Base-by-base conservation (phyloP, 805 yeast species). In the Sungouiella thailandica region DNA sequence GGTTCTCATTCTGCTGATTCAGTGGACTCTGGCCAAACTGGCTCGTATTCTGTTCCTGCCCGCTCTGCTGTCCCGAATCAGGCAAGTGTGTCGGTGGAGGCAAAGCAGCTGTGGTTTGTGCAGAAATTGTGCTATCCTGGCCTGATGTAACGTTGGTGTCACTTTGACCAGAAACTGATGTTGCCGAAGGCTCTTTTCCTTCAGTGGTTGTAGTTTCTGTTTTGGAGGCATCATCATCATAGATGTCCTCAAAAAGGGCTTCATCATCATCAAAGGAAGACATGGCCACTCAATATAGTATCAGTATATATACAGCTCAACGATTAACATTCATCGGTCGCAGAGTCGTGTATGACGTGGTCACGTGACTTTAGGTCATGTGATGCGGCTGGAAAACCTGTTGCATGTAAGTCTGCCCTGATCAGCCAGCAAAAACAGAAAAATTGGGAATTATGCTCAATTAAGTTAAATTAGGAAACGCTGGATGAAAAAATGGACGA, bases 231-330 rank as follows among this genome's bases (percentile, higher is more conserved):
- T 36, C 29, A 12, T 46, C 68, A 36, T 59, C 57, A 34, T 89
- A 89, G 63, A 89, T 85, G 58, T 89, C 96, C 63, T 88, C 95
- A 61, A 89, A 89, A 58, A 84, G 80, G 52, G 86, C 90, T 59
- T 88, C 96, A 63, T 89, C 97, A 65, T 88, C 96, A 63, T 87
- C 95, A 41, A 82, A 74, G 29, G 41, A 26, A 23, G 50, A 44
- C 48, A 46, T 46, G 17, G n/a, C n/a, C n/a, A n/a, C n/a, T n/a
- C n/a, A n/a, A n/a, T n/a, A n/a, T n/a, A n/a, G n/a, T n/a, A n/a
- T n/a, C n/a, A n/a, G n/a, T n/a, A n/a, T n/a, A n/a, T n/a, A n/a
- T n/a, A n/a, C n/a, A n/a, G n/a, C n/a, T n/a, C n/a, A n/a, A n/a
- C n/a, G n/a, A n/a, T n/a, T n/a, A n/a, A n/a, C n/a, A n/a, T n/a